Evolutionary conservation across 805 yeast species (phyloP), one percentile per base, ranked within the genome.

Genomic region (Candida argentea): DNA sequence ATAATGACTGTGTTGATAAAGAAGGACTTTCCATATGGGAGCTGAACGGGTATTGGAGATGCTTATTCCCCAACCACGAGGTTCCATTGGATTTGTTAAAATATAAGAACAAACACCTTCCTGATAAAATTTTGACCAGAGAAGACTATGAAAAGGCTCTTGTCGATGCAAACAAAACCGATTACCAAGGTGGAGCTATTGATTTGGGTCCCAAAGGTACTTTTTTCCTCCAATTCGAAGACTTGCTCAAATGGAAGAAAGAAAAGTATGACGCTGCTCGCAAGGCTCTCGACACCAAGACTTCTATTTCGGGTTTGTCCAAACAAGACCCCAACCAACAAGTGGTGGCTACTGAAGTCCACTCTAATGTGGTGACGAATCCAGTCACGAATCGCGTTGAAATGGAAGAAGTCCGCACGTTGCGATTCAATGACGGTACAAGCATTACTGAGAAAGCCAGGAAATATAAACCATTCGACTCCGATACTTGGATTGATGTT

Each of bases 11-110:
- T 52, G 40, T 67, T 36, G 69, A 68, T 13, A 55, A 66, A 20
- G 57, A 73, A 6, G 97, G 98, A 3, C 55, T 67, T 5, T 70
- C 84, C 0, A 76, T 74, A 8, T 89, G 96, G 95, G 93, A 85
- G 46, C 55, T 70, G 20, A 63, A 67, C 14, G 97, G 96, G 0
- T 70, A 76, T 50, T 89, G 96, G 96, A 70, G 87, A 46, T 89
- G 97, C 55, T 57, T 89, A 25, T 79, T 87, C 51, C 94, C 95
- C 8, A 64, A 65, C 38, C 34, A 52, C 19, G 44, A 54, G 51
- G 26, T 60, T 35, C 37, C 65, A 41, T 28, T 59, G 43, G 32
- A 47, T 33, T 24, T 57, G 29, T 38, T 59, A 50, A 35, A 37
- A 42, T 28, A 39, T 38, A 43, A 50, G 45, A 33, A 44, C 20